A percentile compares a stretch with the other conserved stretches of the same genome.
These are phyloP conservation scores for Podosphaera fusca DNA, from an alignment of 2,329 filamentous ascomycete genomes.

Conservation along the genomic window DNA sequence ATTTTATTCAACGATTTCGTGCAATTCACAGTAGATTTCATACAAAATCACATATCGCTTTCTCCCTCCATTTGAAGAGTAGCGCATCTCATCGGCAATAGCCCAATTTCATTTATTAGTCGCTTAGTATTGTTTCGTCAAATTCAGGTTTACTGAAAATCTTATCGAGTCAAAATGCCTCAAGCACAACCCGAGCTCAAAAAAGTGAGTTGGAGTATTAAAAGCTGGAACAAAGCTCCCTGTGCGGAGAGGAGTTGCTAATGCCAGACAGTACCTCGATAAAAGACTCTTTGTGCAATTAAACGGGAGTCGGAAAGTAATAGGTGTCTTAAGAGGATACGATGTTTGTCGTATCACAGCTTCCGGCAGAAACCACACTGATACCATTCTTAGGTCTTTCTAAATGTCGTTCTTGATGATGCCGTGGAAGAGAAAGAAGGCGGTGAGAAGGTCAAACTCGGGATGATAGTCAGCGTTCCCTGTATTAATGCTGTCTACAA, in stretches of 20 bases:
- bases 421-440: constrained; percentile 84
- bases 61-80: no score
- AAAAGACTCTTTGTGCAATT: constrained; percentile 95
- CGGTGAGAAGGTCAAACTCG: constrained; percentile 71
- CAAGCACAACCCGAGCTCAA: constrained; percentile 98
- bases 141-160: no score
- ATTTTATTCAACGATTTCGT: no score
- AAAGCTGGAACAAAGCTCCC: background rate
- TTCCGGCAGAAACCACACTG: constrained; percentile 6
- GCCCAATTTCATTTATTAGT: no score
- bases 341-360: constrained; percentile 36
- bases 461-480: constrained; percentile 56
- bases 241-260: background rate
- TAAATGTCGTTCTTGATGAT: constrained; percentile 95
- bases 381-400: constrained; percentile 47
- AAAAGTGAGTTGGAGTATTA: constrained; percentile 40
- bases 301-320: constrained; percentile 92
- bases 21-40: no score
- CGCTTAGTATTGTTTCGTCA: no score
- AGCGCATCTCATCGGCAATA: no score
- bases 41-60: no score
- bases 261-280: constrained; percentile 66
- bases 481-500: background rate
- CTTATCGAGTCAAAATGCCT: constrained; percentile 40
- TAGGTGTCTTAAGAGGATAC: constrained; percentile 82